Evolutionary conservation across 495 filamentous ascomycete genomes (phyloP), one percentile per base, ranked within the genome.

Genomic region (Tuber melanosporum): DNA sequence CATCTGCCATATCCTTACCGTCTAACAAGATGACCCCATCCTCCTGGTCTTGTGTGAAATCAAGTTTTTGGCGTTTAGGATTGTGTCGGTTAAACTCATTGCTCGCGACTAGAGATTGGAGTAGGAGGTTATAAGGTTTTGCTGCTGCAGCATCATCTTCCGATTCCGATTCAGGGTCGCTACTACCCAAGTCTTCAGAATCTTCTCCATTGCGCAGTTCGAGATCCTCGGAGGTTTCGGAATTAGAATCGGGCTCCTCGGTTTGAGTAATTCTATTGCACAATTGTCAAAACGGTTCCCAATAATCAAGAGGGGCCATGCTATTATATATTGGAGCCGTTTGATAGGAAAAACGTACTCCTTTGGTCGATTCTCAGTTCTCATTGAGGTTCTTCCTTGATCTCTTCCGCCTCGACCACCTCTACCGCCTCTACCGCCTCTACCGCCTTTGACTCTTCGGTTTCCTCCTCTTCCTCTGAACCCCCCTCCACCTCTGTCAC

Each of bases 61-160:
- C 78, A 43, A 73, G 74, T 75, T 79, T 86, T 78, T 71, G 85
- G 76, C 77, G 85, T 75, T 80, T 87, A 80, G 76, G 77, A 83
- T 75, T 85, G 81, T 77, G 84, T 75, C 75, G 83, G 76, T 74
- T 83, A 73, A 44, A 76, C 52, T 47, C 73, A 20, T 32, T 71
- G 62, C 49, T 71, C 32, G 75, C 69, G 17, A 79, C 76, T 8
- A 87, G 83, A 3, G 84, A 84, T 71, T 86, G 78, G 3, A 88
- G 78, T 12, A 87, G 83, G n/a, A 81, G 74, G 62, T 83, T 85
- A 75, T 86, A 87, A 19, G 87, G 81, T 57, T 83, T 84, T 15
- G 49, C 80, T 15, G 71, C 73, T 19, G 15, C 26, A 1, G 80
- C 70, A 41, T 73, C 80, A 62, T 82, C 79, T 10, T 83, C 83